Evolutionary conservation across 2,329 filamentous ascomycete genomes (phyloP).

Genomic region (Clonostachys solani): DNA sequence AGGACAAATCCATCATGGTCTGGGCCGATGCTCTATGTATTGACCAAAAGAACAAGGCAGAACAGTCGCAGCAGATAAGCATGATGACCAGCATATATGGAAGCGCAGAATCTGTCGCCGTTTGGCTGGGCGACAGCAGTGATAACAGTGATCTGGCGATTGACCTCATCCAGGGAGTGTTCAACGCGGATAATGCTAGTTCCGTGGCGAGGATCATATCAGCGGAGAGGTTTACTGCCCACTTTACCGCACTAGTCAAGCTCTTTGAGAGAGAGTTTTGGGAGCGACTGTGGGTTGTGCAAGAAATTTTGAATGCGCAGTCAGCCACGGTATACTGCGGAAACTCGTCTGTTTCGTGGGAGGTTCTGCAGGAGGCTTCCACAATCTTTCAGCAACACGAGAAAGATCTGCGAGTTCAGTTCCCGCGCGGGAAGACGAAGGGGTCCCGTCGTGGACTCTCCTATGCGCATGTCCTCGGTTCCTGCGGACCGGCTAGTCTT

Average conservation of each 20-base stretch:
- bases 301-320: neutral
- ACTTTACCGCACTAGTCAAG: neutral
- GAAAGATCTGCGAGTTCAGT: neutral
- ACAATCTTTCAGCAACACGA: neutral
- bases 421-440: neutral
- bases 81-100: slow-evolving; percentile 1
- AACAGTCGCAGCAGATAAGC: neutral
- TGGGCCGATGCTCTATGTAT: neutral
- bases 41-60: neutral
- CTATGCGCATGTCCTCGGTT: neutral
- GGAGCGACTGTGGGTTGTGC: neutral
- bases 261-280: neutral
- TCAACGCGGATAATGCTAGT: neutral
- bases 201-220: neutral
- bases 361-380: neutral
- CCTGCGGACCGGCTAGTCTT: neutral
- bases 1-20: neutral
- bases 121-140: neutral
- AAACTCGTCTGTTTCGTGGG: neutral
- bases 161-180: neutral
- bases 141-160: neutral
- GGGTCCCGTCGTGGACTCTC: neutral
- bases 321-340: neutral
- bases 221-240: neutral
- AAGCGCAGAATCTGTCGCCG: neutral